Conservation (phyloP, 805 yeast species). For the Teunomyces barrocoloradensis region DNA sequence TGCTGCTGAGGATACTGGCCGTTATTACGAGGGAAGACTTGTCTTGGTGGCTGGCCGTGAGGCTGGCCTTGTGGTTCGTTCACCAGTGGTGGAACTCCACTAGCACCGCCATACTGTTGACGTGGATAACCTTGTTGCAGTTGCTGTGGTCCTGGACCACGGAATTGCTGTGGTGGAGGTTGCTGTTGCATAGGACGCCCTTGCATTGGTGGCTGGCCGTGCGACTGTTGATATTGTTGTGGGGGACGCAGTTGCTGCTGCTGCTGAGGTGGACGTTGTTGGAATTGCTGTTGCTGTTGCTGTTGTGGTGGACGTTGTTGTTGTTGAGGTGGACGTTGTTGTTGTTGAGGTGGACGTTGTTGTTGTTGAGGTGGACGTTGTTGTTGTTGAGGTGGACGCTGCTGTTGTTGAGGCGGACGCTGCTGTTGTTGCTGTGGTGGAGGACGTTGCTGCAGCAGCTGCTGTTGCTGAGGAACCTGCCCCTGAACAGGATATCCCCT, state of each 20-base stretch:
- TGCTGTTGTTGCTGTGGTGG: conserved; percentile 4
- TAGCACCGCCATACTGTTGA: conserved; percentile 9
- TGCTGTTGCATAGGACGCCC: conserved; percentile 12
- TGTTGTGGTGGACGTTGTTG: conserved; percentile 4
- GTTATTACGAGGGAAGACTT: conserved; percentile 8
- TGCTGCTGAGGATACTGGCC: conserved; percentile 7
- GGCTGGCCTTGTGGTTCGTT: conserved; percentile 9
- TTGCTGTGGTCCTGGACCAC: conserved; percentile 12
- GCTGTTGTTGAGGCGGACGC: conserved; percentile 2
- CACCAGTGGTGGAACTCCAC: conserved; percentile 8
- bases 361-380: conserved; percentile 7
- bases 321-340: conserved; percentile 12
- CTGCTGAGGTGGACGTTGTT: conserved; percentile 12
- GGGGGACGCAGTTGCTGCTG: conserved; percentile 10
- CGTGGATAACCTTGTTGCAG: conserved; percentile 7
- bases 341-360: conserved; percentile 14
- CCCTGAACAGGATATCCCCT: conserved; percentile 5
- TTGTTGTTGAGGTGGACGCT: neutral
- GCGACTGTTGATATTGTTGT: conserved; percentile 5
- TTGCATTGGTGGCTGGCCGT: conserved; percentile 7
- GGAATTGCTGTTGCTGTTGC: conserved; percentile 4
- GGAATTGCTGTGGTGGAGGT: conserved; percentile 10
- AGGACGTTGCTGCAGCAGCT: too few species aligned
- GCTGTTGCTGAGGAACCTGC: conserved; percentile 24
- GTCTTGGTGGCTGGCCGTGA: conserved; percentile 2